Conservation (phyloP, 2,329 filamentous ascomycete species). For the Mariannaea elegans region DNA sequence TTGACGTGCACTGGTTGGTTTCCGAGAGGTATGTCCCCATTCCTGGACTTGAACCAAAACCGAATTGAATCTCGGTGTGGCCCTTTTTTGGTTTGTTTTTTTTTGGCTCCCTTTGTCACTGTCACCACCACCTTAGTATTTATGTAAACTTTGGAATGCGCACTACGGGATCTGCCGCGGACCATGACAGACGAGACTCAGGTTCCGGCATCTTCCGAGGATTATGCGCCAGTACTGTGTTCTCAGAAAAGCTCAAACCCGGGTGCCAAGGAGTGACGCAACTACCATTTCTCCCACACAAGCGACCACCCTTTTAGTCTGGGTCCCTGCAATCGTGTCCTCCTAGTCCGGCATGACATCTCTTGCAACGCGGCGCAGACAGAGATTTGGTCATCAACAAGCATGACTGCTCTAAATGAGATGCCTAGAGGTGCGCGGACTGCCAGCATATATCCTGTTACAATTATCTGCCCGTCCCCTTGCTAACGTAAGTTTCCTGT, state of each 20-base stretch:
- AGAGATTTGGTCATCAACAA: constrained; percentile 24
- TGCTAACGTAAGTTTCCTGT: constrained; percentile 27
- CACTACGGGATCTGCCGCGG: background rate
- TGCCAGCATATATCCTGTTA: background rate
- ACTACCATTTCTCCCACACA: constrained; percentile 22
- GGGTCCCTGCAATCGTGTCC: constrained; percentile 33
- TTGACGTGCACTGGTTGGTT: background rate
- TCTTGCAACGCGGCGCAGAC: constrained; percentile 26
- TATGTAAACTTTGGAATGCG: background rate
- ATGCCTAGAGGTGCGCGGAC: constrained; percentile 31
- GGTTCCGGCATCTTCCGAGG: constrained; percentile 36
- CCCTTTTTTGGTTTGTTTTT: too few species aligned
- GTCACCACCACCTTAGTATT: background rate
- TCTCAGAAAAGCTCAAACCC: constrained; percentile 33
- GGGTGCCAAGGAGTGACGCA: constrained; percentile 36
- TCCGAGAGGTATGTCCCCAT: background rate
- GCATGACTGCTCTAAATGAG: constrained; percentile 32
- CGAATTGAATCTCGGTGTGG: background rate
- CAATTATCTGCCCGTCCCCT: constrained; percentile 14
- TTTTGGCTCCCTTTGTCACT: too few species aligned
- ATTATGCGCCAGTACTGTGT: constrained; percentile 34
- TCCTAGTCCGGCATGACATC: constrained; percentile 36
- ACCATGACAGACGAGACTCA: constrained; percentile 5
- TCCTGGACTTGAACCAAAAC: constrained; percentile 3
- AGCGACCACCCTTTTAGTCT: constrained; percentile 19